Conservation (phyloP, 805 yeast species). For the Hanseniaspora lindneri region DNA sequence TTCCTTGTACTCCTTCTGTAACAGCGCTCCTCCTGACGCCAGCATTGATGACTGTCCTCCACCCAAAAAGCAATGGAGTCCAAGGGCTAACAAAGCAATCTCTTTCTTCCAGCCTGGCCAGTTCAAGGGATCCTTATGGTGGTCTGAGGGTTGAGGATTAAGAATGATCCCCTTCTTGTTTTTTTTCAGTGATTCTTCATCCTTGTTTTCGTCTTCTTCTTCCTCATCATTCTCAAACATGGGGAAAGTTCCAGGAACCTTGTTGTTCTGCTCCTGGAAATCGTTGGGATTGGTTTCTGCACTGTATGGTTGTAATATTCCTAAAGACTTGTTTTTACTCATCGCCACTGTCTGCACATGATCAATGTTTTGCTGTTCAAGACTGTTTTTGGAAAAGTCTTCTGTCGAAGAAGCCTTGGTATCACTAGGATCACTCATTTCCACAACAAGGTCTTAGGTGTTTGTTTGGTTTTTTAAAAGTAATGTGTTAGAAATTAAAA, state of each 20-base stretch:
- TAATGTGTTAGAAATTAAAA: no score
- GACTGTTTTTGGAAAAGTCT: background rate
- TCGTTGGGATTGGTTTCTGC: background rate
- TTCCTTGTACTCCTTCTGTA: slow-evolving; percentile 35
- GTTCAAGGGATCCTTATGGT: slow-evolving; percentile 54
- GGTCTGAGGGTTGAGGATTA: slow-evolving; percentile 50
- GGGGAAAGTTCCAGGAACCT: slow-evolving; percentile 15
- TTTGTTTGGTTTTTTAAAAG: background rate
- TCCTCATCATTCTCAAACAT: slow-evolving; percentile 4
- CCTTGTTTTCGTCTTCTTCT: background rate
- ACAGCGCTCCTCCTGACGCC: slow-evolving; percentile 41
- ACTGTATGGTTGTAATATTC: slow-evolving; percentile 12
- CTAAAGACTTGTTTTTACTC: slow-evolving; percentile 5
- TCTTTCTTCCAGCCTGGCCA: slow-evolving; percentile 55
- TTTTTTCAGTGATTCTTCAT: slow-evolving; percentile 30
- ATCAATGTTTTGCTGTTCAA: background rate
- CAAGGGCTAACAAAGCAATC: slow-evolving; percentile 40
- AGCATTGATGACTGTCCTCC: slow-evolving; percentile 53
- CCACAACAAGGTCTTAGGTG: background rate
- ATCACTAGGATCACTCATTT: background rate
- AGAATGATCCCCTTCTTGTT: slow-evolving; percentile 40
- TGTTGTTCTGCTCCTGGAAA: slow-evolving; percentile 3
- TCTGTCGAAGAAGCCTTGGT: background rate
- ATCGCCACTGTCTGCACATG: background rate
- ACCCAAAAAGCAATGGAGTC: slow-evolving; percentile 46